Evolutionary conservation across 768 basidiomycete species (phyloP), one percentile per base, ranked within the genome.

Genomic region (Lactifluus piperatus): DNA sequence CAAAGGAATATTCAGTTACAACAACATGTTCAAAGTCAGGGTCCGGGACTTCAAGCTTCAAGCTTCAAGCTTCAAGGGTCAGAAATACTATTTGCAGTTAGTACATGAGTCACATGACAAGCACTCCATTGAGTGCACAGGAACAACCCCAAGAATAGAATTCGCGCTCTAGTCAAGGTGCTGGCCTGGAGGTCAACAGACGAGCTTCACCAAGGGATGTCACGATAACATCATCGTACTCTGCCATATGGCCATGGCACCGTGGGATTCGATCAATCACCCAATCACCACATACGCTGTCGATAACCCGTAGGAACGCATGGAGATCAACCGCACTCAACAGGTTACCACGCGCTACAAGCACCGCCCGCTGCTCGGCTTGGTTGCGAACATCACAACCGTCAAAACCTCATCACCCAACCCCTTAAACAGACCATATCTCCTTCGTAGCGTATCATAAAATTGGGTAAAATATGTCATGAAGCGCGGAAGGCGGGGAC

Each of bases 321-420:
- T 6, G 4, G 34, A 48, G 36, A 30, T 18, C 9, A 16, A 29
- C n/a, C n/a, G n/a, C n/a, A n/a, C n/a, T 20, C 10, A 9, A 27
- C 1, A 32, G 2, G 9, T 27, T 1, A 37, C 8, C 41, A 80
- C 83, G 66, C 68, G 89, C 89, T 84, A 71, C 85, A 89, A 16
- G 89, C 91, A 7, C 91, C 91, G 57, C 78, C 91, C 91, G 57
- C 78, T 81, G 57, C 90, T 86, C 7, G 91, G 91, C 65, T 82
- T 83, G 6, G 91, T 94, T 26, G 88, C 87, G 69, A 94, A 93
- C 50, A 91, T 82, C 11, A 79, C 86, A 59, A 87, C 83, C 37
- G 71, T 71, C 43, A 94, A 67, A 46, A 75, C 73, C 26, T 83
- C 82, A 13, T 79, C 79, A 55, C 79, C 75, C 41, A 94, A 70